These are phyloP conservation scores for Rhizopogon vinicolor DNA, from an alignment of 768 basidiomycete genomes.

Conservation along the genomic window DNA sequence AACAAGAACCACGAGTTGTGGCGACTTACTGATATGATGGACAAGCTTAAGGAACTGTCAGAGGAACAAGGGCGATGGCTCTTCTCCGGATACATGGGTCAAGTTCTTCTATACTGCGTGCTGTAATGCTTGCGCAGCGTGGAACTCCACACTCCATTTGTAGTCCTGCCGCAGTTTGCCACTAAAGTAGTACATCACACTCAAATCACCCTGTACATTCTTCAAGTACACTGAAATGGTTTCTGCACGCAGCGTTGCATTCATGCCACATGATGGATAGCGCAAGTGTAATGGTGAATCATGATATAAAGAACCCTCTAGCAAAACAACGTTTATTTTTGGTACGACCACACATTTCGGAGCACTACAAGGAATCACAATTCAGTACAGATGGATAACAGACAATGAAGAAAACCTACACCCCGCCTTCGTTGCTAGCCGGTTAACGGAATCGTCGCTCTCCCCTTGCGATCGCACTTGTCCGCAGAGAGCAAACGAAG, in stretches of 20 bases:
- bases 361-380: conserved; percentile 56
- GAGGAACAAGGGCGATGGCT: conserved; percentile 30
- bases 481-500: conserved; percentile 93
- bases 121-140: neutral
- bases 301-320: conserved; percentile 13
- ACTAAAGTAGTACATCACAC: conserved; percentile 12
- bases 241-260: neutral
- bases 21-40: conserved; percentile 42
- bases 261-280: conserved; percentile 3
- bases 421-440: conserved; percentile 92
- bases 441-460: conserved; percentile 94
- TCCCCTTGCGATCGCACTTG: conserved; percentile 93
- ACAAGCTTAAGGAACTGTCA: conserved; percentile 35
- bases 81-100: conserved; percentile 14
- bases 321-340: conserved; percentile 58
- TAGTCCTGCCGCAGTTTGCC: conserved; percentile 13
- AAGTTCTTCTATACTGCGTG: neutral
- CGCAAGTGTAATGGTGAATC: conserved; percentile 1
- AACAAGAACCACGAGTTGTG: conserved; percentile 2
- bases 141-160: neutral
- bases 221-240: too few relatives aligned
- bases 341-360: conserved; percentile 93
- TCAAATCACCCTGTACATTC: neutral
- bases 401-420: conserved; percentile 51
- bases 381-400: neutral